A percentile compares a stretch with the other conserved stretches of the same genome.
These are phyloP conservation scores for Henckelia pumila DNA, from an alignment of 257 asterid species.

Conservation along the genomic window DNA sequence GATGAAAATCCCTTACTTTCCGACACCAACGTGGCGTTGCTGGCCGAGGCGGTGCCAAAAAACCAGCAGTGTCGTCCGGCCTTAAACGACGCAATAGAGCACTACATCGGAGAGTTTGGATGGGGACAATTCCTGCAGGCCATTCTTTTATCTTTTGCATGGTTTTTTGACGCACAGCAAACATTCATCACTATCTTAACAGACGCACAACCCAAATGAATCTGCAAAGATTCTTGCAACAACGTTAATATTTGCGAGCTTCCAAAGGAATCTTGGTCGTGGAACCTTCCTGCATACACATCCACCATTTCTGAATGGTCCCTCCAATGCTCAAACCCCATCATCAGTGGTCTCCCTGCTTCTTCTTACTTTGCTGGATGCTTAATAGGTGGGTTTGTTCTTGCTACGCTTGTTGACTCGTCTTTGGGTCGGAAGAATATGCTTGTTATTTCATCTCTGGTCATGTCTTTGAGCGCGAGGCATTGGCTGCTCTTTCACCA, in stretches of 20 bases:
- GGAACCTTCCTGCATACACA: slow-evolving; percentile 39
- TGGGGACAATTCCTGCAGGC: slow-evolving; percentile 55
- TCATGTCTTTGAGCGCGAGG: slow-evolving; percentile 56
- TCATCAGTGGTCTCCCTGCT: slow-evolving; percentile 56
- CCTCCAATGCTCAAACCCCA: slow-evolving; percentile 50
- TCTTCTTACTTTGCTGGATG: slow-evolving; percentile 60
- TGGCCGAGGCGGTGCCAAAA: neutral
- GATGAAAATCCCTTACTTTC: slow-evolving; percentile 32
- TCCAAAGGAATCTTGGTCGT: slow-evolving; percentile 40
- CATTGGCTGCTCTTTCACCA: slow-evolving; percentile 41
- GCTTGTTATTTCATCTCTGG: slow-evolving; percentile 33
- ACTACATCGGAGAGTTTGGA: slow-evolving; percentile 56
- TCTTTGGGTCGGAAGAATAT: slow-evolving; percentile 60
- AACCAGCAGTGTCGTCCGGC: slow-evolving; percentile 25
- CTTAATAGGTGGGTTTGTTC: slow-evolving; percentile 55
- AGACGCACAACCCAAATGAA: slow-evolving; percentile 55
- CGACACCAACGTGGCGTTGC: neutral
- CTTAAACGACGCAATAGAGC: slow-evolving; percentile 56
- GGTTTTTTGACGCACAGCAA: slow-evolving; percentile 73
- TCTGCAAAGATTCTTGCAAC: slow-evolving; percentile 16
- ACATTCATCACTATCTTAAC: slow-evolving; percentile 59
- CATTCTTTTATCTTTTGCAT: slow-evolving; percentile 48
- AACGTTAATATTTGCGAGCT: slow-evolving; percentile 29
- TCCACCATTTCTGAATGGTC: slow-evolving; percentile 72
- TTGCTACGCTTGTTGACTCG: slow-evolving; percentile 65